Evolutionary conservation across 2,329 filamentous ascomycete genomes (phyloP).

Genomic region (Periconia sp.): DNA sequence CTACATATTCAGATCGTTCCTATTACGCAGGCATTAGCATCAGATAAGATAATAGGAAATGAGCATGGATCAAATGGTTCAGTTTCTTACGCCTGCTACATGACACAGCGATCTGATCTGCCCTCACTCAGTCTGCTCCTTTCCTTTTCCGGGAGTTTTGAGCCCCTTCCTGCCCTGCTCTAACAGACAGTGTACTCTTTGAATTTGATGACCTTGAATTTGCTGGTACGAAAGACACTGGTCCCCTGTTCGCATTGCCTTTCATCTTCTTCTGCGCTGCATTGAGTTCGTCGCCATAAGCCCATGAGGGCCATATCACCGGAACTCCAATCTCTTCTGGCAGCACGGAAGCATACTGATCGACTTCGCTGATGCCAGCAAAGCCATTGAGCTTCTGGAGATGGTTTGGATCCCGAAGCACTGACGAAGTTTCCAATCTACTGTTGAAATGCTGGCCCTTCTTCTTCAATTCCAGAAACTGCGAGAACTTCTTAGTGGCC

Average conservation of each 20-base stretch:
- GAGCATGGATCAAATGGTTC: too few species aligned
- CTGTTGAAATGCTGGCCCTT: slow-evolving; percentile 78
- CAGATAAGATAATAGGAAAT: too few species aligned
- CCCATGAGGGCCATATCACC: slow-evolving; percentile 44
- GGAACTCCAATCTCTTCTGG: slow-evolving; percentile 43
- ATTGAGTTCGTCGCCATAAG: slow-evolving; percentile 47
- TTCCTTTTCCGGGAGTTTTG: slow-evolving; percentile 29
- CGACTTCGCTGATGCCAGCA: slow-evolving; percentile 58
- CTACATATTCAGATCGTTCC: too few species aligned
- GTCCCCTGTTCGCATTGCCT: slow-evolving; percentile 32
- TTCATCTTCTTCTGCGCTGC: slow-evolving; percentile 44
- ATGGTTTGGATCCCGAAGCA: slow-evolving; percentile 71
- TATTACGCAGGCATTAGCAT: too few species aligned
- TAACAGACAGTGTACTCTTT: slow-evolving; percentile 24
- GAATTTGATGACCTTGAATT: slow-evolving; percentile 26
- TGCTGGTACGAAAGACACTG: slow-evolving; percentile 39
- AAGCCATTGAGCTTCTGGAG: slow-evolving; percentile 73
- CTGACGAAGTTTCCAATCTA: slow-evolving; percentile 66
- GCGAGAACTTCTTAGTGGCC: slow-evolving; percentile 68
- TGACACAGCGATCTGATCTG: slow-evolving; percentile 8
- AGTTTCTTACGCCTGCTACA: background rate
- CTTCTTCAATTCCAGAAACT: slow-evolving; percentile 76
- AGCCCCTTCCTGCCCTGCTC: slow-evolving; percentile 15
- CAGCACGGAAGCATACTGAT: slow-evolving; percentile 67
- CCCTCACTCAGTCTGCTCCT: slow-evolving; percentile 32